Percentiles rank a stretch among this genome's conserved stretches.
Conservation (phyloP, 495 filamentous ascomycete species). For the Amphirosellinia nigrospora region DNA sequence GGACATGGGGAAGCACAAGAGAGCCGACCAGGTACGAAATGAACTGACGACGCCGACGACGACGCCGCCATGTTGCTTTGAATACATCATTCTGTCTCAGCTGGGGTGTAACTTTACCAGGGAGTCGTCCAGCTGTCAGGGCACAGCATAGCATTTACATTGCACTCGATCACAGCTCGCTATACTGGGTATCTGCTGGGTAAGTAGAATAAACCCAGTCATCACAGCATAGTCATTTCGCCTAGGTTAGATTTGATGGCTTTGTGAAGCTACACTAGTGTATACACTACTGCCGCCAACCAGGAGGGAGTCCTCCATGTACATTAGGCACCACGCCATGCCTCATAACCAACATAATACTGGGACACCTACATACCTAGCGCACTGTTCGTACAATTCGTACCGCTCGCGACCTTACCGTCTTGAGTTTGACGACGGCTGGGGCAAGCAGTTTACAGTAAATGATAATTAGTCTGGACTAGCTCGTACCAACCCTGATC, state of each 20-base stretch:
- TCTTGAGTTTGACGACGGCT: background rate
- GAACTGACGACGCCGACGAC: constrained; percentile 6
- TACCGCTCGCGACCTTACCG: background rate
- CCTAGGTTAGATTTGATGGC: constrained; percentile 9
- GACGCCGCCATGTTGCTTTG: constrained; percentile 15
- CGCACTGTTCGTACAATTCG: background rate
- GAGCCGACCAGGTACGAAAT: constrained; percentile 7
- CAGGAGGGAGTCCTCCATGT: background rate
- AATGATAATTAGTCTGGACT: background rate
- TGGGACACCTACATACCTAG: background rate
- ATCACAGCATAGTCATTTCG: background rate
- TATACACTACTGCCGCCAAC: background rate
- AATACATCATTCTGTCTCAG: constrained; percentile 14
- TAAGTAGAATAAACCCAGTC: constrained; percentile 4
- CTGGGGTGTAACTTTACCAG: constrained; percentile 3
- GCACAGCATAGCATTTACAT: background rate
- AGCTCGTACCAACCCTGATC: background rate
- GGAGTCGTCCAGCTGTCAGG: constrained; percentile 1
- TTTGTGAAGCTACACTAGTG: background rate
- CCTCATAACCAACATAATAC: background rate
- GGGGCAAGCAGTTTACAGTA: background rate
- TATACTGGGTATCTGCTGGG: no score
- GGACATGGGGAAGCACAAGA: background rate
- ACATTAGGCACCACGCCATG: background rate
- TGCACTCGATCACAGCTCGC: background rate